Percentiles rank a stretch among this genome's conserved stretches.
Conservation (phyloP, 208 protist genomes). For the Trypanosoma boissoni region DNA sequence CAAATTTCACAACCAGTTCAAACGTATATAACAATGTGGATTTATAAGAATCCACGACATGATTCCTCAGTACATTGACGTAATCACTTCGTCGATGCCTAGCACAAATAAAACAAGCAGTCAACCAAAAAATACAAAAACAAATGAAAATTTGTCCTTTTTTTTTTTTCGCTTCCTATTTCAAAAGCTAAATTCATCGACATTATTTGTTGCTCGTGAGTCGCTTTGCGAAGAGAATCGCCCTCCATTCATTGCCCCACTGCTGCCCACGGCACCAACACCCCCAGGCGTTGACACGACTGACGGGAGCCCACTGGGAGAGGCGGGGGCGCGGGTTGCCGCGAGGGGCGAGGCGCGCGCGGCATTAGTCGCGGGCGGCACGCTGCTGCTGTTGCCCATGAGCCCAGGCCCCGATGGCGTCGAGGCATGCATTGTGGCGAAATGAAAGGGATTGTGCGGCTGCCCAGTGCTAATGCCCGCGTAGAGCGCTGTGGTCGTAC, state of each 20-base stretch:
- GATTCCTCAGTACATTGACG: too few relatives aligned
- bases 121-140: too few relatives aligned
- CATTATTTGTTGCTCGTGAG: conserved; percentile 35
- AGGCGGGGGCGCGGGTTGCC: conserved; percentile 11
- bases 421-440: conserved; percentile 30
- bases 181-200: conserved; percentile 88
- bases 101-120: too few relatives aligned
- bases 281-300: conserved; percentile 18
- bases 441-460: conserved; percentile 88
- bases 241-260: conserved; percentile 17
- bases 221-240: conserved; percentile 15
- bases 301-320: conserved; percentile 41
- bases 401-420: conserved; percentile 23
- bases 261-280: conserved; percentile 13
- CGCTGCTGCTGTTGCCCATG: conserved; percentile 38
- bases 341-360: neutral
- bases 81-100: too few relatives aligned
- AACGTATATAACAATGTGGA: too few relatives aligned
- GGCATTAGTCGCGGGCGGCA: conserved; percentile 26
- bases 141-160: too few relatives aligned
- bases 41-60: too few relatives aligned
- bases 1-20: too few relatives aligned
- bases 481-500: conserved; percentile 67
- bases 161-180: conserved; percentile 2
- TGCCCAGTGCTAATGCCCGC: conserved; percentile 81